A percentile compares a stretch with the other conserved stretches of the same genome.
Evolutionary conservation across 495 filamentous ascomycete genomes (phyloP).

Genomic region (Tuber melanosporum): DNA sequence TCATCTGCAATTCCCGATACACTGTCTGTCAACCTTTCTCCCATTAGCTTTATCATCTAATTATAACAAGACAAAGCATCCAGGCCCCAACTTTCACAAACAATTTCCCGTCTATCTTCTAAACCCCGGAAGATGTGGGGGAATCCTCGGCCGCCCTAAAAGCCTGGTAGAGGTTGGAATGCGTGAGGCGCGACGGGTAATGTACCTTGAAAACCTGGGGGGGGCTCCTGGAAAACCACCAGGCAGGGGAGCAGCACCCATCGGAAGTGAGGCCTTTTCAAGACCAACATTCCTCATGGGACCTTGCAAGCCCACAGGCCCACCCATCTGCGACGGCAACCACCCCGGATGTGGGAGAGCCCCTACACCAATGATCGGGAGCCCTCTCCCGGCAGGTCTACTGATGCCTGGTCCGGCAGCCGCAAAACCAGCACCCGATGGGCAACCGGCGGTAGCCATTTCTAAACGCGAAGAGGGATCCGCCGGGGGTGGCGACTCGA

Average conservation of each 20-base stretch:
- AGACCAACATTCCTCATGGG: slow-evolving; percentile 44
- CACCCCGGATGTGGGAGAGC: slow-evolving; percentile 33
- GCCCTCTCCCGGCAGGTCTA: slow-evolving; percentile 83
- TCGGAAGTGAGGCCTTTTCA: slow-evolving; percentile 84
- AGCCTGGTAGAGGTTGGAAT: slow-evolving; percentile 67
- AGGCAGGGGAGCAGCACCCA: slow-evolving; percentile 66
- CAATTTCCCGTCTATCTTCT: slow-evolving; percentile 55
- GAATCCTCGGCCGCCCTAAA: slow-evolving; percentile 65
- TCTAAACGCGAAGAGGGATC: slow-evolving; percentile 88
- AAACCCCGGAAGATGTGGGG: slow-evolving; percentile 65
- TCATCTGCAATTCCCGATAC: neutral
- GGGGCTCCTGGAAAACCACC: slow-evolving; percentile 66
- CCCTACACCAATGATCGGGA: slow-evolving; percentile 61
- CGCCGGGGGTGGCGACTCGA: slow-evolving; percentile 92
- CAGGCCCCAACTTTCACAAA: neutral
- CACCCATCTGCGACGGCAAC: slow-evolving; percentile 36
- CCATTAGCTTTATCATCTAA: neutral
- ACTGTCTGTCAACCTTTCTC: neutral
- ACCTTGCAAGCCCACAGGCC: slow-evolving; percentile 30
- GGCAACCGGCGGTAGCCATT: slow-evolving; percentile 51
- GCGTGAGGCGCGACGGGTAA: slow-evolving; percentile 50
- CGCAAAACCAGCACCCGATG: slow-evolving; percentile 51
- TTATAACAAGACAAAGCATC: neutral
- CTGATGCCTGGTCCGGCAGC: slow-evolving; percentile 82
- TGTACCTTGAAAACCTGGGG: slow-evolving; percentile 40